A percentile compares a stretch with the other conserved stretches of the same genome.
These are phyloP conservation scores for Acanthamoeba triangularis DNA, from an alignment of 208 protist species.

Conservation along the genomic window DNA sequence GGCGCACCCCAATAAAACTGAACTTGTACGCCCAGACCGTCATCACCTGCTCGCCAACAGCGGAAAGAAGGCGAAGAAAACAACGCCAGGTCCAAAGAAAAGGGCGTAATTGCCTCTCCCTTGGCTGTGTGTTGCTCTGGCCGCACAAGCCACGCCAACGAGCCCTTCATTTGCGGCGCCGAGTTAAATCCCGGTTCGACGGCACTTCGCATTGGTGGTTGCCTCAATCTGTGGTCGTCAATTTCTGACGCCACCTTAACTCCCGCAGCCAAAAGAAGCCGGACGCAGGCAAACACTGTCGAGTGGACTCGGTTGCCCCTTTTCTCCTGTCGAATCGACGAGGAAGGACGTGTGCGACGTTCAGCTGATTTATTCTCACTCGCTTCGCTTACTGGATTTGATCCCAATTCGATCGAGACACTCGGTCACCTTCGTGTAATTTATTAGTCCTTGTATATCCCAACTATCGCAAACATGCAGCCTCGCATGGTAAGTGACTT, in stretches of 20 bases:
- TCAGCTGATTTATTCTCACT: background rate
- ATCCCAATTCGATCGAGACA: background rate
- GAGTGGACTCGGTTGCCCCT: background rate
- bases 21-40: no score
- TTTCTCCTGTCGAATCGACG: background rate
- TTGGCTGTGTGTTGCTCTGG: background rate
- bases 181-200: background rate
- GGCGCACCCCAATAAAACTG: no score
- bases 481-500: slow-evolving; percentile 48
- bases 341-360: background rate
- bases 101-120: background rate
- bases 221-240: background rate
- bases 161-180: background rate
- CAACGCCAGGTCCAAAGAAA: background rate
- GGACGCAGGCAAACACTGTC: background rate
- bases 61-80: background rate
- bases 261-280: background rate
- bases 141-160: background rate
- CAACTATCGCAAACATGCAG: slow-evolving; percentile 43
- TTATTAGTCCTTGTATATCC: background rate
- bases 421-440: background rate
- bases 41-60: background rate
- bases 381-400: background rate
- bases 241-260: background rate
- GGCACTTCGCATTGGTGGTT: slow-evolving; percentile 3